These are phyloP conservation scores for Rhizophora mangle DNA, from an alignment of 345 rosid genomes.

Conservation along the genomic window DNA sequence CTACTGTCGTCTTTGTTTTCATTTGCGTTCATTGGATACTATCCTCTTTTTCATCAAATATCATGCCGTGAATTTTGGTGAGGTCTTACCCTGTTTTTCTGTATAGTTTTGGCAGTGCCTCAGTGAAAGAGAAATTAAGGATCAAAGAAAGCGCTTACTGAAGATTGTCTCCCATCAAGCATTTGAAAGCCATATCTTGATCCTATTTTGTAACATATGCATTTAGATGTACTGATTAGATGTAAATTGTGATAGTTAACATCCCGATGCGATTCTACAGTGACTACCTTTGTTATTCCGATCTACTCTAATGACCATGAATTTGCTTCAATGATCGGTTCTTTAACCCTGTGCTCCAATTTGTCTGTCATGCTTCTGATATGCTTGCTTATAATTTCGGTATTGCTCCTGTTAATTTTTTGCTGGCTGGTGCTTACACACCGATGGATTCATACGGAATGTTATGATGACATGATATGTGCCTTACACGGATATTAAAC, in stretches of 20 bases:
- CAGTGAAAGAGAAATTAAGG: conserved; percentile 8
- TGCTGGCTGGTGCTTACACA: no score
- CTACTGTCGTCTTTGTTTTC: neutral
- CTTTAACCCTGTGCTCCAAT: neutral
- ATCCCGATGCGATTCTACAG: conserved; percentile 9
- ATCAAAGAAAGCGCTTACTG: conserved; percentile 7
- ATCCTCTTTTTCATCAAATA: neutral
- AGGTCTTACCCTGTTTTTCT: neutral
- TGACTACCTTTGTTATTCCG: conserved; percentile 7
- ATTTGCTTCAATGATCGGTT: neutral
- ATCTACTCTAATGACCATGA: neutral
- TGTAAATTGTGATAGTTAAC: conserved; percentile 11
- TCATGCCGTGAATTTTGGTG: neutral
- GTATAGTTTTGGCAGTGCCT: conserved; percentile 16
- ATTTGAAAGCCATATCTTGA: conserved; percentile 22
- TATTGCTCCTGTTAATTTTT: neutral
- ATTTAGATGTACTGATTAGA: conserved; percentile 22
- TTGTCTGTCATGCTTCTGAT: neutral
- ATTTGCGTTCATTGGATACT: neutral
- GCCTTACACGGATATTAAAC: no score
- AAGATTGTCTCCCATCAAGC: conserved; percentile 15
- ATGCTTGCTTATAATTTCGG: neutral
- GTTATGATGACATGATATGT: no score
- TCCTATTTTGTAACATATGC: conserved; percentile 21
- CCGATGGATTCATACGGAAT: no score